Percentiles rank a stretch among this genome's conserved stretches.
Evolutionary conservation across 768 basidiomycete genomes (phyloP).

Genomic region (Lentinula edodes): DNA sequence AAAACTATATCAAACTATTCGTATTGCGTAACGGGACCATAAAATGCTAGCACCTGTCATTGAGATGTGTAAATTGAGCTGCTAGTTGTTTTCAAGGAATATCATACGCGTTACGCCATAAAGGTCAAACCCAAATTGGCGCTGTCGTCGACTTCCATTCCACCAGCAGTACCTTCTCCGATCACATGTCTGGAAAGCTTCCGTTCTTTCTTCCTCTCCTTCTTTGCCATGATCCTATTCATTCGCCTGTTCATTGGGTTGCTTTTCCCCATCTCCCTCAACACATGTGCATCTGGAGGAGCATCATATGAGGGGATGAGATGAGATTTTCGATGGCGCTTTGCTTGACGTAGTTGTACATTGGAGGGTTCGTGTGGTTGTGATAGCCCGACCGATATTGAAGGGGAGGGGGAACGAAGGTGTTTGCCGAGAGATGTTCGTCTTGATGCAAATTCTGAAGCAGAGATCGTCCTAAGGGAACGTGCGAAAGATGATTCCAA

Average conservation of each 20-base stretch:
- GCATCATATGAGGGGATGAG: slow-evolving; percentile 50
- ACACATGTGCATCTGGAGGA: slow-evolving; percentile 39
- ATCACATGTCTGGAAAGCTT: slow-evolving; percentile 39
- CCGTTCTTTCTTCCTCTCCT: slow-evolving; percentile 53
- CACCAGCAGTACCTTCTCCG: slow-evolving; percentile 13
- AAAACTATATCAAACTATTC: too few species aligned
- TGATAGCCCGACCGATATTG: not conserved
- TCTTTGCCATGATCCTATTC: slow-evolving; percentile 63
- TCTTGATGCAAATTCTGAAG: not conserved
- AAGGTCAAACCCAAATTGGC: slow-evolving; percentile 37
- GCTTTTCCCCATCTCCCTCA: slow-evolving; percentile 39
- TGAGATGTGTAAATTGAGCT: not conserved
- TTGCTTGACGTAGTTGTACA: slow-evolving; percentile 32
- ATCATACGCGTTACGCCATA: slow-evolving; percentile 26
- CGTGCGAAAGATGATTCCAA: not conserved
- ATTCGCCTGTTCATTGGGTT: slow-evolving; percentile 58
- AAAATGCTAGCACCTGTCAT: too few species aligned
- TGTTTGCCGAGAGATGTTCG: slow-evolving; percentile 25
- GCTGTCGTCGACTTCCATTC: slow-evolving; percentile 42
- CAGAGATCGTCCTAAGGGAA: not conserved
- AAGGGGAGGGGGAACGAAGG: slow-evolving; percentile 21
- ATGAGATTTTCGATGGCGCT: slow-evolving; percentile 55
- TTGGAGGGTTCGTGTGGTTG: slow-evolving; percentile 9
- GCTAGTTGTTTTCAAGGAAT: too few species aligned
- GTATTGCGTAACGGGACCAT: too few species aligned